Evolutionary conservation across 2,329 filamentous ascomycete genomes (phyloP).

Genomic region (Fusarium algeriense): DNA sequence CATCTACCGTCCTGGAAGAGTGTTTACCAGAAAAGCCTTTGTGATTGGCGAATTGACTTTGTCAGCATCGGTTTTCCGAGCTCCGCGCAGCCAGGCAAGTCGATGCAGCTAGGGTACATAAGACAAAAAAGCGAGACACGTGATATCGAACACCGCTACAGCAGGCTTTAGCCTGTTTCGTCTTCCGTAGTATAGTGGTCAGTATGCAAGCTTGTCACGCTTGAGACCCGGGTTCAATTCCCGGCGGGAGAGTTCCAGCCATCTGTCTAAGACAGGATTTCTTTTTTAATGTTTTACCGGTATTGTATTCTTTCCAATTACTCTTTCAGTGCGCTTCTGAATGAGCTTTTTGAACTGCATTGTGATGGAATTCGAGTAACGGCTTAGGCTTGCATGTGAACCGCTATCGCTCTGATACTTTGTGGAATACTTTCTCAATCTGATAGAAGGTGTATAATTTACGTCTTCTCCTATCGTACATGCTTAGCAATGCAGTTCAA

Average conservation of each 20-base stretch:
- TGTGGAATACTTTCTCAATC: too few species aligned
- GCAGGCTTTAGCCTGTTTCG: neutral
- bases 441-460: too few species aligned
- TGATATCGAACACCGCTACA: slow-evolving; percentile 17
- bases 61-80: slow-evolving; percentile 11
- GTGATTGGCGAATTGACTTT: neutral
- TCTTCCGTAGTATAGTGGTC: slow-evolving; percentile 39
- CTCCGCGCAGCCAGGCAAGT: accelerated
- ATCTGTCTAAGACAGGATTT: slow-evolving; percentile 1
- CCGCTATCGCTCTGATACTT: too few species aligned
- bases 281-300: neutral
- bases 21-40: neutral
- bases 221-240: slow-evolving; percentile 39
- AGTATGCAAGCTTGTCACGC: slow-evolving; percentile 38
- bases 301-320: accelerated
- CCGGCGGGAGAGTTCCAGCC: slow-evolving; percentile 35
- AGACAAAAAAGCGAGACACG: accelerated
- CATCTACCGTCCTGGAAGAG: neutral
- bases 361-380: accelerated
- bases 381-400: too few species aligned
- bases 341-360: accelerated
- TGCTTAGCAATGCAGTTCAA: too few species aligned
- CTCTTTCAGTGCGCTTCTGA: accelerated
- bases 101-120: neutral
- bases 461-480: too few species aligned